Percentiles rank a stretch among this genome's conserved stretches.
phyloP scores from a whole-genome alignment of 2,329 filamentous ascomycete species.

The Aspergillus bombycis region DNA sequence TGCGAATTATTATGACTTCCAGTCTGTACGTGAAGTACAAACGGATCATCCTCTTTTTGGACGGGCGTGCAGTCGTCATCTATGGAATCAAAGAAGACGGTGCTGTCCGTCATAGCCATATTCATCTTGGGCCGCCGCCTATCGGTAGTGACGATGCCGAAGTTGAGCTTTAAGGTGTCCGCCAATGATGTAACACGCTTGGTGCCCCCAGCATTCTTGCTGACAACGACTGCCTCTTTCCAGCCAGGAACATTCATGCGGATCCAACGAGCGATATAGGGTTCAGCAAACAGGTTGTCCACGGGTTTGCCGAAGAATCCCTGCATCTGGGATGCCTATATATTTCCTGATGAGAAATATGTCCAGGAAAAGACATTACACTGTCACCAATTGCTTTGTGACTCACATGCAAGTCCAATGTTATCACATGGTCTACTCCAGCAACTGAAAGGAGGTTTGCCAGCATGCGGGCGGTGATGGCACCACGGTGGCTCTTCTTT shows the following conservation, averaged over 20 bases:
- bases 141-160: slow-evolving; percentile 77
- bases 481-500: slow-evolving; percentile 95
- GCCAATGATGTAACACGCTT: slow-evolving; percentile 96
- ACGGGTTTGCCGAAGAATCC: slow-evolving; percentile 98
- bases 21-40: slow-evolving; percentile 31
- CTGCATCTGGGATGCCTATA: slow-evolving; percentile 89
- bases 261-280: slow-evolving; percentile 94
- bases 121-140: slow-evolving; percentile 58
- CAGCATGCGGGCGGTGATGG: slow-evolving; percentile 95
- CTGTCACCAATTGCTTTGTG: slow-evolving; percentile 10
- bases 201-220: slow-evolving; percentile 96
- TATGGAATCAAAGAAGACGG: slow-evolving; percentile 70
- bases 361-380: slow-evolving; percentile 7
- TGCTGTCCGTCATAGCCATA: slow-evolving; percentile 73
- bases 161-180: slow-evolving; percentile 94
- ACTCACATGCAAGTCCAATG: slow-evolving; percentile 84
- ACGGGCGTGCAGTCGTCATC: slow-evolving; percentile 44
- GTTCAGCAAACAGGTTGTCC: slow-evolving; percentile 95
- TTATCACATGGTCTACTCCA: slow-evolving; percentile 96
- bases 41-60: slow-evolving; percentile 31
- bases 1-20: slow-evolving; percentile 20
- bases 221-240: slow-evolving; percentile 90
- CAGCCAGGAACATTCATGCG: slow-evolving; percentile 83
- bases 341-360: slow-evolving; percentile 22
- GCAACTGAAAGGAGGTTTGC: slow-evolving; percentile 92